Evolutionary conservation across 2,329 filamentous ascomycete genomes (phyloP).

Genomic region (Colletotrichum coccodes): DNA sequence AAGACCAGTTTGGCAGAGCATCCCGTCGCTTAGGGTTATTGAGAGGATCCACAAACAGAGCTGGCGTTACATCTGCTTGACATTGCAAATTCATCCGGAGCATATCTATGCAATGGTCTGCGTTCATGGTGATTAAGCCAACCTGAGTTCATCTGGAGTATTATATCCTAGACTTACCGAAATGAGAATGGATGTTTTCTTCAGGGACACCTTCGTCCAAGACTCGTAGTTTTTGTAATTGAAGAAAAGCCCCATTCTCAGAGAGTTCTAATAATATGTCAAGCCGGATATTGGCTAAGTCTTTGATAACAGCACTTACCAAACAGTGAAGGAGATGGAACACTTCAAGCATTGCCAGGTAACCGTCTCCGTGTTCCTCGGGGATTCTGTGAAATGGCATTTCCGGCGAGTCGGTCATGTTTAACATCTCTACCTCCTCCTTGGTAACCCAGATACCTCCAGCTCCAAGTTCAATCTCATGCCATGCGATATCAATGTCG

Average conservation of each 20-base stretch:
- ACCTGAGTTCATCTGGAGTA: not conserved
- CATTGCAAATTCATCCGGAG: constrained; percentile 23
- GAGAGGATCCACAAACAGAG: constrained; percentile 25
- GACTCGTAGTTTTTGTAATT: constrained; percentile 22
- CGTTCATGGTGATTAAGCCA: not conserved
- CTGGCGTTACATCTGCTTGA: constrained; percentile 22
- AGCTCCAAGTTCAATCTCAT: constrained; percentile 20
- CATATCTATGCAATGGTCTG: constrained; percentile 29
- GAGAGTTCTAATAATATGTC: not conserved
- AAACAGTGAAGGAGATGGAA: constrained; percentile 23
- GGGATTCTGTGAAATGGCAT: constrained; percentile 21
- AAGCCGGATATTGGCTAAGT: not conserved
- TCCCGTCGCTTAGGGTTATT: constrained; percentile 14
- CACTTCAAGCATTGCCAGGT: constrained; percentile 24
- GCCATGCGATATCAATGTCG: constrained; percentile 15
- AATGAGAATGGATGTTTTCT: constrained; percentile 19
- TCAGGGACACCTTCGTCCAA: constrained; percentile 24
- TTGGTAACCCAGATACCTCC: constrained; percentile 19
- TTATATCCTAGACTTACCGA: not conserved
- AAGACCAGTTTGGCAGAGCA: constrained; percentile 25
- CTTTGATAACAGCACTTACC: not conserved
- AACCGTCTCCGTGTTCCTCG: constrained; percentile 19
- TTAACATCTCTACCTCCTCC: constrained; percentile 6
- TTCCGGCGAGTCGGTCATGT: constrained; percentile 23
- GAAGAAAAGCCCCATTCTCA: constrained; percentile 14